Percentiles rank a stretch among this genome's conserved stretches.
Evolutionary conservation across 2,329 filamentous ascomycete genomes (phyloP).

Genomic region (Nothophaeocryptopus gaeumannii): DNA sequence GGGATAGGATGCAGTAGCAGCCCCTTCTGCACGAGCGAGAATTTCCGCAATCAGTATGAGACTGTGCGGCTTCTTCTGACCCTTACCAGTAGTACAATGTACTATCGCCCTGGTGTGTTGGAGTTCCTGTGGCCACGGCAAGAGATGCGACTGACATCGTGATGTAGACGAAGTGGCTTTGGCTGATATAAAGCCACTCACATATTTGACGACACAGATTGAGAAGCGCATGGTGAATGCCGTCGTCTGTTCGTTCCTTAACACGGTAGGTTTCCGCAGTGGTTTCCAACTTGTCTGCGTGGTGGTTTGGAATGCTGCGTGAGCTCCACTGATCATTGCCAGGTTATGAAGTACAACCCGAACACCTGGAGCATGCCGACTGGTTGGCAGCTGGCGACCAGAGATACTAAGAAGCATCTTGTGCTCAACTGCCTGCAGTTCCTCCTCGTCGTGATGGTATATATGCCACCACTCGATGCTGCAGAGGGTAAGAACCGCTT

Average conservation of each 20-base stretch:
- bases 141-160: not conserved
- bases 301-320: not conserved
- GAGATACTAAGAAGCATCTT: slow-evolving; percentile 74
- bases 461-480: slow-evolving; percentile 25
- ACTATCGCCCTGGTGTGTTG: slow-evolving; percentile 68
- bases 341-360: slow-evolving; percentile 94
- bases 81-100: slow-evolving; percentile 87
- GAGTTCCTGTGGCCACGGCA: not conserved
- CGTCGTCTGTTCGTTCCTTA: slow-evolving; percentile 85
- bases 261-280: slow-evolving; percentile 57
- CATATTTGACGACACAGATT: slow-evolving; percentile 80
- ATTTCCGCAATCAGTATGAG: slow-evolving; percentile 89
- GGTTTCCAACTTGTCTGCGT: slow-evolving; percentile 39
- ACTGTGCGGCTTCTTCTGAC: slow-evolving; percentile 82
- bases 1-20: slow-evolving; percentile 93
- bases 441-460: slow-evolving; percentile 60
- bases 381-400: slow-evolving; percentile 79
- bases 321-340: slow-evolving; percentile 6
- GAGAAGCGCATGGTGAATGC: slow-evolving; percentile 92
- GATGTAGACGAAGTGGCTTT: slow-evolving; percentile 65
- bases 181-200: slow-evolving; percentile 77
- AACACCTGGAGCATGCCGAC: slow-evolving; percentile 92
- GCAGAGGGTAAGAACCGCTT: slow-evolving; percentile 73
- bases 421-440: slow-evolving; percentile 91
- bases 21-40: slow-evolving; percentile 82